These are phyloP conservation scores for Picea mariana DNA, from an alignment of 83 land plant genomes.

Conservation along the genomic window DNA sequence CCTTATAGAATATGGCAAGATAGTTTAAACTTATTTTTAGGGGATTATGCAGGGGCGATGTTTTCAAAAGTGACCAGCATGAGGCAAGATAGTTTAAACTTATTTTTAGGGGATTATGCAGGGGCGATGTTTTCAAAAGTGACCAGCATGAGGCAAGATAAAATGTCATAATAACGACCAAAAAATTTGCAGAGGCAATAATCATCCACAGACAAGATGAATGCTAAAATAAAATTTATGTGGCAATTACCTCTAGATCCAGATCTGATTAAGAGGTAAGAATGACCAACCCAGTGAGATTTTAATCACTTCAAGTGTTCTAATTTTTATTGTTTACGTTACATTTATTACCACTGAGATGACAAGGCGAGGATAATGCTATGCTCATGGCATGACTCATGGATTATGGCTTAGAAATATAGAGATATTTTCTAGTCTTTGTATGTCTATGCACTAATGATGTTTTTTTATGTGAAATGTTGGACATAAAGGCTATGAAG, in stretches of 20 bases:
- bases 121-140: not conserved
- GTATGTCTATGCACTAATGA: too few relatives aligned
- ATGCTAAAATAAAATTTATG: not conserved
- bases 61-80: not conserved
- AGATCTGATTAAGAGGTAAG: not conserved
- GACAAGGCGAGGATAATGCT: too few relatives aligned
- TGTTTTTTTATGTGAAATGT: too few relatives aligned
- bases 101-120: not conserved
- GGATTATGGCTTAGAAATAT: too few relatives aligned
- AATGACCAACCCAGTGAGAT: not conserved
- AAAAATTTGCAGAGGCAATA: not conserved
- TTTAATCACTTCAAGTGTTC: not conserved
- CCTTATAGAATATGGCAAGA: not conserved
- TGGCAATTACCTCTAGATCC: not conserved
- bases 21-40: not conserved
- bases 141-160: not conserved
- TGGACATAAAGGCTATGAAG: too few relatives aligned
- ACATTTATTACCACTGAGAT: not conserved
- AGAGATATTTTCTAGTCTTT: too few relatives aligned
- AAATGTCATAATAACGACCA: too few relatives aligned
- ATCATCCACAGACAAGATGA: not conserved
- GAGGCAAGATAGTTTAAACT: not conserved
- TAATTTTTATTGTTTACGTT: not conserved
- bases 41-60: not conserved
- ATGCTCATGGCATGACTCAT: too few relatives aligned